Evolutionary conservation across 73 alveolate genomes (phyloP).

Genomic region (Paramecium caudatum): DNA sequence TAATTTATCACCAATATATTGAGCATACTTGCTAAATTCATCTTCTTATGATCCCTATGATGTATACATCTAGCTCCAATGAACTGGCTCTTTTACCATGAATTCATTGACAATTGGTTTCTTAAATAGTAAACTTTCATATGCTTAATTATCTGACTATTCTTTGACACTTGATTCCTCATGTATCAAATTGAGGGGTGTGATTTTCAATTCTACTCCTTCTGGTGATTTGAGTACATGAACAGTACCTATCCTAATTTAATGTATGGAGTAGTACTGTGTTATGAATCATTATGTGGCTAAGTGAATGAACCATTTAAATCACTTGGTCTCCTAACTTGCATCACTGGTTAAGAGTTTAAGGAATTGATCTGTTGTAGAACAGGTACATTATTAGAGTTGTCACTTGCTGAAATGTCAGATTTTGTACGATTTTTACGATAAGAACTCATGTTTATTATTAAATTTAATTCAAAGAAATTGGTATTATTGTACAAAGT

Average conservation of each 20-base stretch:
- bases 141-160: constrained; percentile 8
- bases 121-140: neutral
- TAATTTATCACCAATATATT: neutral
- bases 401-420: constrained; percentile 6
- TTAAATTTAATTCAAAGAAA: neutral
- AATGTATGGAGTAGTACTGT: constrained; percentile 12
- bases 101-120: neutral
- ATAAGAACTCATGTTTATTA: constrained; percentile 30
- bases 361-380: neutral
- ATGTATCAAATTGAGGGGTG: neutral
- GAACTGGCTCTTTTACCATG: constrained; percentile 3
- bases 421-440: constrained; percentile 36
- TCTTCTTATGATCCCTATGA: neutral
- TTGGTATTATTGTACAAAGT: neutral
- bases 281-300: neutral
- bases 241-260: constrained; percentile 45
- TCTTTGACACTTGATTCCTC: constrained; percentile 47
- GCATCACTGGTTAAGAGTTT: constrained; percentile 36
- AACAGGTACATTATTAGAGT: neutral
- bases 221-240: constrained; percentile 29
- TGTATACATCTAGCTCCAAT: neutral
- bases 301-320: neutral
- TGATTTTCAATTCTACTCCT: neutral
- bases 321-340: constrained; percentile 49
- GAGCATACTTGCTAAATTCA: neutral